Evolutionary conservation across 768 basidiomycete genomes (phyloP).

Genomic region (Cystobasidium tubakii): DNA sequence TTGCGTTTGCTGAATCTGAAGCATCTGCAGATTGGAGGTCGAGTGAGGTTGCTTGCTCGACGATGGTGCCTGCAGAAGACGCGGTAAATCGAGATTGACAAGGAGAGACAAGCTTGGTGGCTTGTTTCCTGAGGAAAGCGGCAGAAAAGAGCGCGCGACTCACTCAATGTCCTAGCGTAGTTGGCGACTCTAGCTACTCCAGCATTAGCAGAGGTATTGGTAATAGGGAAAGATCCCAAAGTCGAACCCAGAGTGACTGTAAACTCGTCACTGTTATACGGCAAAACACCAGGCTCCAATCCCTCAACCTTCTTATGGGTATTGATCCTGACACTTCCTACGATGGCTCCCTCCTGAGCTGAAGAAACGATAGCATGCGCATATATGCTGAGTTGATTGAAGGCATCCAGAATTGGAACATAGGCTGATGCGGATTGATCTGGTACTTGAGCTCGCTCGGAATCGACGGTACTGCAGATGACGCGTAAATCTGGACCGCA

Average conservation of each 20-base stretch:
- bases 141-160: not conserved
- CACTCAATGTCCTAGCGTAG: constrained; percentile 3
- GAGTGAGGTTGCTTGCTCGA: constrained; percentile 18
- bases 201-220: constrained; percentile 16
- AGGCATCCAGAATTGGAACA: constrained; percentile 1
- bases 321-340: constrained; percentile 16
- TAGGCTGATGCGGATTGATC: not conserved
- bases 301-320: not conserved
- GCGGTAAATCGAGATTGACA: not conserved
- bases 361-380: constrained; percentile 25
- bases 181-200: constrained; percentile 9
- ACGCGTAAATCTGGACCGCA: constrained; percentile 32
- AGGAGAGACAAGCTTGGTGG: no score
- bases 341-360: constrained; percentile 10
- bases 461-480: constrained; percentile 37
- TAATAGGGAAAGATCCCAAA: constrained; percentile 17
- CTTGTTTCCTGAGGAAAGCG: no score
- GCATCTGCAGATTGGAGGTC: constrained; percentile 34
- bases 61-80: constrained; percentile 16
- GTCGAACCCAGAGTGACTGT: constrained; percentile 28
- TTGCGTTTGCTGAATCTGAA: not conserved
- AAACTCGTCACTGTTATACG: not conserved
- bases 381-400: not conserved
- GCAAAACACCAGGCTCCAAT: constrained; percentile 15
- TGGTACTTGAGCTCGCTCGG: constrained; percentile 32